A percentile compares a stretch with the other conserved stretches of the same genome.
These are phyloP conservation scores for Luvunga scandens DNA, from an alignment of 345 rosid genomes.

Conservation along the genomic window DNA sequence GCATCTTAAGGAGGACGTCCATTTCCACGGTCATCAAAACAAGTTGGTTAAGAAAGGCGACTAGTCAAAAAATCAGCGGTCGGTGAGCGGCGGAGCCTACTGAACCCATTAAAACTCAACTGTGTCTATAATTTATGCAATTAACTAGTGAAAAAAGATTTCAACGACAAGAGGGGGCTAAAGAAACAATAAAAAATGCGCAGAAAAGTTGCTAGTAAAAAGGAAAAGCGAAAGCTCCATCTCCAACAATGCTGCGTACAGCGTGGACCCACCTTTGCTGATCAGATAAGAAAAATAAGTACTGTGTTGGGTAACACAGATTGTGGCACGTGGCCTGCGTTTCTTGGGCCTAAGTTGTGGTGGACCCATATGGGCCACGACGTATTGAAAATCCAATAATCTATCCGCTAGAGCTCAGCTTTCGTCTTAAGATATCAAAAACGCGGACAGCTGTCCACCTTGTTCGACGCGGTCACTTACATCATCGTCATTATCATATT, in stretches of 20 bases:
- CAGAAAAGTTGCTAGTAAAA: neutral
- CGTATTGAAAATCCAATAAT: neutral
- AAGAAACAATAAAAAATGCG: neutral
- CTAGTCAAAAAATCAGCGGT: conserved; percentile 23
- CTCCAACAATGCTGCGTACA: neutral
- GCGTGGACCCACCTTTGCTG: neutral
- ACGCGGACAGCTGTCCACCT: conserved; percentile 30
- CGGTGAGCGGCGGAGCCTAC: conserved; percentile 29
- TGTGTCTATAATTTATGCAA: neutral
- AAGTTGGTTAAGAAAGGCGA: conserved; percentile 10
- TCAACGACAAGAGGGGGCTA: neutral
- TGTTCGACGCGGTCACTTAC: conserved; percentile 22
- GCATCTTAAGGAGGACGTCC: neutral
- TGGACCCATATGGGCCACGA: neutral
- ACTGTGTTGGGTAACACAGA: neutral
- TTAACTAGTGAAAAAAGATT: neutral
- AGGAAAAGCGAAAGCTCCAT: neutral
- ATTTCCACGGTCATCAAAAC: conserved; percentile 8
- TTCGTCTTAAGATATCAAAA: neutral
- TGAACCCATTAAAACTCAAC: neutral
- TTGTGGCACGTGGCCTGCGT: conserved; percentile 4
- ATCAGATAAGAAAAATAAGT: neutral
- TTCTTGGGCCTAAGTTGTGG: neutral
- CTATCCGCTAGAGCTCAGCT: neutral
- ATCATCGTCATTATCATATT: conserved; percentile 11